Evolutionary conservation across 495 filamentous ascomycete genomes (phyloP), one percentile per base, ranked within the genome.

Genomic region (Penicillium nucicola): DNA sequence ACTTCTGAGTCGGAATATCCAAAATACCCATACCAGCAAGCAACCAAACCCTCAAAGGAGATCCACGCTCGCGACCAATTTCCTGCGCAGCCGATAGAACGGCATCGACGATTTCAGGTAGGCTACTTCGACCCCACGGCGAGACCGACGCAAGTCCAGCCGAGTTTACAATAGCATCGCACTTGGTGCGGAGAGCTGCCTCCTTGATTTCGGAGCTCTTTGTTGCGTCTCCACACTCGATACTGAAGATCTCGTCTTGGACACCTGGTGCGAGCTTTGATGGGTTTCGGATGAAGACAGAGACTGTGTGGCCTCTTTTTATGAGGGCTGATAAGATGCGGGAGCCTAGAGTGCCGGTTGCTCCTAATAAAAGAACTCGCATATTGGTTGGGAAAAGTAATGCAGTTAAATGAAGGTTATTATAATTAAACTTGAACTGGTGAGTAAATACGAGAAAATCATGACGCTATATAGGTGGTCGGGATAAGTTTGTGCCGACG

Each of bases 281-380:
- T 7, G 65, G 48, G 10, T 64, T 64, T n/a, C 72, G 71, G n/a
- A 75, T 65, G 45, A 53, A 72, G 46, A 58, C 63, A 15, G 64
- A 53, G 40, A 77, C 65, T 35, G 15, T 55, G 55, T 75, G 71
- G 7, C 57, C 45, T 42, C 75, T 67, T 13, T 60, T 53, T 45
- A 77, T 55, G 22, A 76, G 67, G 0, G 74, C 69, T 19, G 68
- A 56, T 14, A 76, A 43, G 17, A 68, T 52, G 30, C 74, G 69
- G 19, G 57, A 60, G 14, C 74, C 74, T 6, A 77, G 50, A 37
- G 67, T 75, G 8, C 72, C 74, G 13, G 68, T 77, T 32, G 66
- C 68, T 5, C 74, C 74, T 34, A 77, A 50, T 12, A 77, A 54
- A 19, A 77, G 68, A 28, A 77, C 74, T 30, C 65, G 61, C 72